Conservation (phyloP, 345 rosid genomes). For the Jatropha curcas region DNA sequence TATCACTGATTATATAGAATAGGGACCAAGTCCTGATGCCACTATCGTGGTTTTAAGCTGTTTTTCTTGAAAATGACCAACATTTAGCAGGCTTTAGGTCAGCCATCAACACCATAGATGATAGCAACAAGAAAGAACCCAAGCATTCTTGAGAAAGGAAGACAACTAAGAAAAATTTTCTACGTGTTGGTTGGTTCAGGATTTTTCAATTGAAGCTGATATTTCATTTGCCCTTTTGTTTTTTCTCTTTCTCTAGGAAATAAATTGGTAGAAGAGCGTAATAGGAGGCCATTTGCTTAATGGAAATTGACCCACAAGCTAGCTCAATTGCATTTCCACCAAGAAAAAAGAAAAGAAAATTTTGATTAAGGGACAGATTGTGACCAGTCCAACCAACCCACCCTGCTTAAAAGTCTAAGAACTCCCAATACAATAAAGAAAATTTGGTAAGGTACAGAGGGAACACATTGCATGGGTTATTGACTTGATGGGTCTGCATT, state of each 20-base stretch:
- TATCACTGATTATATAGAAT: too few relatives aligned
- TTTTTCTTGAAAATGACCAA: not conserved
- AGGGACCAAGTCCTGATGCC: not conserved
- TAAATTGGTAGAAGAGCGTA: not conserved
- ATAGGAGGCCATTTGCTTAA: not conserved
- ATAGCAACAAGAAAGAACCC: not conserved
- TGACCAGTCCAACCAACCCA: conserved; percentile 9
- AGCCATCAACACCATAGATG: not conserved
- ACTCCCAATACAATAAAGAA: not conserved
- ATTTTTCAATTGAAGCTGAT: not conserved
- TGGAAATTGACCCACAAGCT: conserved; percentile 8
- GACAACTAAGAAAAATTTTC: not conserved
- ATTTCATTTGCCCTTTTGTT: not conserved
- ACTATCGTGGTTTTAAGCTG: not conserved
- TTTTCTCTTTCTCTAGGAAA: not conserved
- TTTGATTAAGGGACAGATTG: not conserved
- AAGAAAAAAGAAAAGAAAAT: not conserved
- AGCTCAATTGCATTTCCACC: not conserved
- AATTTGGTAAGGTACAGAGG: not conserved
- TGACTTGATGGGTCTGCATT: not conserved
- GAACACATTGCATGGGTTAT: not conserved
- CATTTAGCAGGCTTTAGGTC: not conserved
- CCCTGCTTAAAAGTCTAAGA: not conserved
- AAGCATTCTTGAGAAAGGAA: not conserved
- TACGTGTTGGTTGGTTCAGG: not conserved